Conservation (phyloP, 2,329 filamentous ascomycete genomes). For the Graphium sp. region DNA sequence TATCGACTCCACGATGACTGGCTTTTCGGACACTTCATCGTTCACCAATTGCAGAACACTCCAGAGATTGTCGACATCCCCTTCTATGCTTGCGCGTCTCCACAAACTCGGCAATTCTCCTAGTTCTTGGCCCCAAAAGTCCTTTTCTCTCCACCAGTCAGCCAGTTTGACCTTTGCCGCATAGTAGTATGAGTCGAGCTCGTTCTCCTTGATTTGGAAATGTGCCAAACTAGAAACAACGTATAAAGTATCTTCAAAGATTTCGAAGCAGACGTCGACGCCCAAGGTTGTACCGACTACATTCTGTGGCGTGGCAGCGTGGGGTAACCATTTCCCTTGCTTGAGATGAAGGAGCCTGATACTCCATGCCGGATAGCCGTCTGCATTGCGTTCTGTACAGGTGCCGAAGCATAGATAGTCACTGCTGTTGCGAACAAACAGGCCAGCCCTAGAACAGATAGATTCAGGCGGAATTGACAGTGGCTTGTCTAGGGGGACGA, state of each 20-base stretch:
- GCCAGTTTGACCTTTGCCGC: conserved; percentile 45
- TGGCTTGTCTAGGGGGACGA: conserved; percentile 25
- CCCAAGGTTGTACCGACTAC: conserved; percentile 50
- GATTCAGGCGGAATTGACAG: conserved; percentile 22
- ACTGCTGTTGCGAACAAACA: conserved; percentile 51
- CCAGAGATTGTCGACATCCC: conserved; percentile 60
- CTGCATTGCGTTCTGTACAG: conserved; percentile 32
- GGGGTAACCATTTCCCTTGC: conserved; percentile 18
- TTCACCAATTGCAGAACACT: conserved; percentile 44
- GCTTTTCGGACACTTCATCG: conserved; percentile 38
- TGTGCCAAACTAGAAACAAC: conserved; percentile 49
- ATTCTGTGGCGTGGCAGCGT: conserved; percentile 33
- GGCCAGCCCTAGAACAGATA: conserved; percentile 30
- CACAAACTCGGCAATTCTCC: conserved; percentile 28
- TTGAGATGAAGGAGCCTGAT: conserved; percentile 34
- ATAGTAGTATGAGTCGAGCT: conserved; percentile 55
- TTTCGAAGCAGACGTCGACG: conserved; percentile 53
- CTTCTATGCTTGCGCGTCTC: conserved; percentile 51
- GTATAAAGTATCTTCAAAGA: conserved; percentile 50
- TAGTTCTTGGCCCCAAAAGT: conserved; percentile 22
- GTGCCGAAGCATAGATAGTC: conserved; percentile 50
- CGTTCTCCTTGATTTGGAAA: conserved; percentile 43
- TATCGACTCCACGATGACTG: conserved; percentile 49
- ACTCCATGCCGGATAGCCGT: conserved; percentile 46
- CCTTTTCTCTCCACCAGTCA: conserved; percentile 18